Conservation (phyloP, 768 basidiomycete genomes). For the Trametes gibbosa region DNA sequence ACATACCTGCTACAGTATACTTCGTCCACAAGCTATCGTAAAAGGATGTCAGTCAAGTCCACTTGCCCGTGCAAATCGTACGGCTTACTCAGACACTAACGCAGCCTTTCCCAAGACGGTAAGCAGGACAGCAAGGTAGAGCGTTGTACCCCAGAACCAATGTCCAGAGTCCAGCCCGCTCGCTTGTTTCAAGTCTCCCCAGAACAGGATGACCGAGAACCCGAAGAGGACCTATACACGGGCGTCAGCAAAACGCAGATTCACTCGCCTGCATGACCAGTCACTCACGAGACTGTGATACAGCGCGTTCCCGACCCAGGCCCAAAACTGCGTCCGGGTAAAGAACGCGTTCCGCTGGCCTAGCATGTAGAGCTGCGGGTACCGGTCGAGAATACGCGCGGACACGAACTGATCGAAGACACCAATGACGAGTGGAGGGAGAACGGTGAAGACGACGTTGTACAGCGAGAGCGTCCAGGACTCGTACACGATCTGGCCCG, state of each 20-base stretch:
- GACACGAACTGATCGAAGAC: conserved; percentile 99
- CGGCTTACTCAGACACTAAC: conserved; percentile 89
- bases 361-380: conserved; percentile 93
- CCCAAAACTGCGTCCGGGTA: conserved; percentile 86
- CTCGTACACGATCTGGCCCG: conserved; percentile 97
- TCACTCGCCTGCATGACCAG: not conserved
- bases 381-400: conserved; percentile 92
- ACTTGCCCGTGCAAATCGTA: not conserved
- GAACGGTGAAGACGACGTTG: conserved; percentile 93
- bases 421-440: conserved; percentile 96
- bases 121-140: conserved; percentile 91
- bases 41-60: not conserved
- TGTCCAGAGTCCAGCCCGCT: conserved; percentile 86
- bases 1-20: conserved; percentile 87
- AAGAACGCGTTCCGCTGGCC: conserved; percentile 96
- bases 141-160: conserved; percentile 98
- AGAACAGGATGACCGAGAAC: conserved; percentile 88
- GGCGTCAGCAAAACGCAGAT: not conserved
- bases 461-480: conserved; percentile 98
- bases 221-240: conserved; percentile 70
- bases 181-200: conserved; percentile 84
- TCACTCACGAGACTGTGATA: conserved; percentile 81
- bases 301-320: conserved; percentile 86
- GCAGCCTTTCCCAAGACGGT: conserved; percentile 98
- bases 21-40: conserved; percentile 91